A percentile compares a stretch with the other conserved stretches of the same genome.
Evolutionary conservation across 208 protist species (phyloP).

Genomic region (Trypanosoma theileri): DNA sequence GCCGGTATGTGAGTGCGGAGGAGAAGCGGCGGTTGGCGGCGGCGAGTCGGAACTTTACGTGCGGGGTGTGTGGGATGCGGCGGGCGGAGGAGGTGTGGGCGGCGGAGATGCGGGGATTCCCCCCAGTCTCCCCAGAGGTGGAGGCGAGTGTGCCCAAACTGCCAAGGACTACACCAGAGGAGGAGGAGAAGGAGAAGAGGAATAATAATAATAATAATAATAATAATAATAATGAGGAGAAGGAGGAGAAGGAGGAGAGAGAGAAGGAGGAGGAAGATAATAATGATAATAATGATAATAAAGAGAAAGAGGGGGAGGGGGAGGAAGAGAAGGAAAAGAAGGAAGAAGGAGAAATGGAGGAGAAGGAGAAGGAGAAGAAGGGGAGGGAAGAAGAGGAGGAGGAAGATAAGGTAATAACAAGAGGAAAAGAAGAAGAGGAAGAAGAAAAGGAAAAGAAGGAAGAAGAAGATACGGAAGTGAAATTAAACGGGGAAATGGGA

Average conservation of each 20-base stretch:
- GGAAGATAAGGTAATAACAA: too few species aligned
- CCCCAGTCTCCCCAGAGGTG: conserved; percentile 10
- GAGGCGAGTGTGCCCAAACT: conserved; percentile 17
- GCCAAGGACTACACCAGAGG: too few species aligned
- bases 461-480: too few species aligned
- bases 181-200: conserved; percentile 5
- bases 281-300: conserved; percentile 9
- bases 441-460: too few species aligned
- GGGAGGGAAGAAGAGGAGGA: too few species aligned
- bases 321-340: background rate
- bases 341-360: background rate
- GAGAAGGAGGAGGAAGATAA: background rate
- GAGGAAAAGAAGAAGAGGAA: too few species aligned
- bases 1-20: conserved; percentile 33
- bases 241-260: background rate
- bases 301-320: background rate
- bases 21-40: conserved; percentile 45
- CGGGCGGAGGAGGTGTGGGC: conserved; percentile 39
- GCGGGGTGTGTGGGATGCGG: conserved; percentile 35
- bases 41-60: conserved; percentile 55
- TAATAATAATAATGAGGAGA: conserved; percentile 14
- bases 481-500: too few species aligned
- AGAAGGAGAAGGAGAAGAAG: too few species aligned
- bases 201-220: background rate
- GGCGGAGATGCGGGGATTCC: conserved; percentile 52